A percentile compares a stretch with the other conserved stretches of the same genome.
Conservation (phyloP, 352 stramenopile species). For the Globisporangium radiosum region DNA sequence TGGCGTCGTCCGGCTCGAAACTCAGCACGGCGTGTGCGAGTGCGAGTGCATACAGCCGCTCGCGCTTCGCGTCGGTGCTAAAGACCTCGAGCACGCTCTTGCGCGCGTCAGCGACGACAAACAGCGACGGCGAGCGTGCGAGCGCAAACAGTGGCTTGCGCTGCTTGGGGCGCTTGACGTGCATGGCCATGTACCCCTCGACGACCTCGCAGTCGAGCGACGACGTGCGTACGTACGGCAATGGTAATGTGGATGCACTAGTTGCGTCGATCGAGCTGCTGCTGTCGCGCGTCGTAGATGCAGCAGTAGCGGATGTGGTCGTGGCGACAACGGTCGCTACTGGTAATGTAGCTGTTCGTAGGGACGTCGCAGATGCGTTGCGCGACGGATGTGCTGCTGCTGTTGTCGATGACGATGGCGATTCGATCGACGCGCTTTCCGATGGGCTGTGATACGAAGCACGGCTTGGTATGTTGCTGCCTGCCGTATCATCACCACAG, state of each 20-base stretch:
- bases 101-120: slow-evolving; percentile 39
- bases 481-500: too few species aligned
- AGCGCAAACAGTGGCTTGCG: slow-evolving; percentile 42
- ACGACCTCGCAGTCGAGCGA: slow-evolving; percentile 35
- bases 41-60: slow-evolving; percentile 59
- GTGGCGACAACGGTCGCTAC: background rate
- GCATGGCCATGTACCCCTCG: slow-evolving; percentile 53
- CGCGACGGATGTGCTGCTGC: background rate
- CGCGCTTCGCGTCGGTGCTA: slow-evolving; percentile 41
- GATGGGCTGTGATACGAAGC: too few species aligned
- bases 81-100: slow-evolving; percentile 63
- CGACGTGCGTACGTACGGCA: slow-evolving; percentile 9
- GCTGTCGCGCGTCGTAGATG: background rate
- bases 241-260: too few species aligned
- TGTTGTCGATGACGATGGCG: background rate
- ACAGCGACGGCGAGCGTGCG: slow-evolving; percentile 33
- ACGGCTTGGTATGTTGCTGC: too few species aligned
- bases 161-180: slow-evolving; percentile 44
- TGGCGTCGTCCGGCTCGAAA: slow-evolving; percentile 62
- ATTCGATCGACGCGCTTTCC: too few species aligned
- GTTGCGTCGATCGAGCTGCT: background rate
- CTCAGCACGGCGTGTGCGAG: slow-evolving; percentile 43
- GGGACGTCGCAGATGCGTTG: background rate
- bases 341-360: background rate
- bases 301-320: background rate